These are phyloP conservation scores for Ustilago lituana DNA, from an alignment of 1,284 basidiomycete genomes.

Conservation along the genomic window DNA sequence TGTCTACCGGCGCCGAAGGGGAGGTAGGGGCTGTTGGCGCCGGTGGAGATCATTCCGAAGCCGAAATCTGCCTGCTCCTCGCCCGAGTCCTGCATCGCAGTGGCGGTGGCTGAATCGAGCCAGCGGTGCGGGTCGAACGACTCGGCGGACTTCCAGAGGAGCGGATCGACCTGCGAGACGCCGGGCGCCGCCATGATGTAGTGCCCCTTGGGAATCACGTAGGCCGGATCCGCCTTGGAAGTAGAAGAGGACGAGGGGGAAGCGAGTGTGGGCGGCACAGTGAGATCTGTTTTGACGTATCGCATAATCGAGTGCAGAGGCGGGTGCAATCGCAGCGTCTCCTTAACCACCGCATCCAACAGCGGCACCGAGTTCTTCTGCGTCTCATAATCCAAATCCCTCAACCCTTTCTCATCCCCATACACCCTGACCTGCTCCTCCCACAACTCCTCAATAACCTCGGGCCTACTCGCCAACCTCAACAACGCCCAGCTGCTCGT, in stretches of 20 bases:
- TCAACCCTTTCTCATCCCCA: conserved; percentile 75
- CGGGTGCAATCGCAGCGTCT: conserved; percentile 77
- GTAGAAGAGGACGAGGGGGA: conserved; percentile 57
- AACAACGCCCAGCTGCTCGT: conserved; percentile 89
- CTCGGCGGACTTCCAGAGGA: conserved; percentile 75
- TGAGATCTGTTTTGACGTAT: conserved; percentile 83
- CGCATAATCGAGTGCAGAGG: conserved; percentile 73
- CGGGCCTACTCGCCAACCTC: conserved; percentile 82
- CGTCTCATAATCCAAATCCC: conserved; percentile 86
- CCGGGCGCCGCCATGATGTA: conserved; percentile 90
- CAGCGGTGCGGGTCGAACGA: conserved; percentile 84
- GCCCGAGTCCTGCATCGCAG: conserved; percentile 69
- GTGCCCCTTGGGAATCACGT: conserved; percentile 90
- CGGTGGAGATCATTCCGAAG: conserved; percentile 76
- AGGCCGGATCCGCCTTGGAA: conserved; percentile 67
- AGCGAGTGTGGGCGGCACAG: conserved; percentile 80
- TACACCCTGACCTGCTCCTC: conserved; percentile 88
- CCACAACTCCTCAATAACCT: conserved; percentile 75
- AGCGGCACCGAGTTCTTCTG: conserved; percentile 79
- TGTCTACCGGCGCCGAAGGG: conserved; percentile 93
- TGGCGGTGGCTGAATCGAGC: conserved; percentile 77
- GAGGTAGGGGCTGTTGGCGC: conserved; percentile 75
- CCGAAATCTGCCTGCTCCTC: conserved; percentile 89
- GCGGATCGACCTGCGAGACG: conserved; percentile 86
- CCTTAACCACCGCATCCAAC: conserved; percentile 88